Evolutionary conservation across 208 protist genomes (phyloP).

Genomic region (Acanthamoeba castellanii): DNA sequence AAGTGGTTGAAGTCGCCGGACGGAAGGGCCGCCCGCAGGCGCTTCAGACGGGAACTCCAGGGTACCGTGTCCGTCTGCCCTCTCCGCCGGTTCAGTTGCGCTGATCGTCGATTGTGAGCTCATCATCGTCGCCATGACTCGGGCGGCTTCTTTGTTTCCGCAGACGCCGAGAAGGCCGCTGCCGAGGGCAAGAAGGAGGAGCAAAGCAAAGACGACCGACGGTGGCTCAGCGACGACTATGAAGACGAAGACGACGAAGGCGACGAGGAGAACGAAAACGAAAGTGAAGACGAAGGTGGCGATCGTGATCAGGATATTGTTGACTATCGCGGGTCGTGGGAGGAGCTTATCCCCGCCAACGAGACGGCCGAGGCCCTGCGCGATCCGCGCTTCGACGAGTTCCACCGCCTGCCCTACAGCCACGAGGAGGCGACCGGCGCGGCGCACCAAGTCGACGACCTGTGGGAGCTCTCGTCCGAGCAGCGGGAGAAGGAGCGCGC

Average conservation of each 20-base stretch:
- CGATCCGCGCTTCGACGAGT: background rate
- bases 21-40: background rate
- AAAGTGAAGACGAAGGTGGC: background rate
- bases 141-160: too few relatives aligned
- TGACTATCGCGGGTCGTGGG: background rate
- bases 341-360: background rate
- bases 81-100: background rate
- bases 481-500: background rate
- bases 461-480: background rate
- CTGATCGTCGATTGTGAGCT: too few relatives aligned
- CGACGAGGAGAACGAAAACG: background rate
- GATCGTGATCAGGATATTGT: background rate
- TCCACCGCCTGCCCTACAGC: background rate
- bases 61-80: background rate
- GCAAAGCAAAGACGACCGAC: too few relatives aligned
- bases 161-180: too few relatives aligned
- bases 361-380: background rate
- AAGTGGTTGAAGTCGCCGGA: background rate
- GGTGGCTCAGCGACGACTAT: too few relatives aligned
- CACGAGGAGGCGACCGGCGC: background rate
- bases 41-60: background rate
- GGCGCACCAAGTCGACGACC: background rate
- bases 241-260: background rate
- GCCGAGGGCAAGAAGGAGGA: too few relatives aligned
- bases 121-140: too few relatives aligned